These are phyloP conservation scores for Ilex paraguariensis DNA, from an alignment of 305 asterid genomes.

Conservation along the genomic window DNA sequence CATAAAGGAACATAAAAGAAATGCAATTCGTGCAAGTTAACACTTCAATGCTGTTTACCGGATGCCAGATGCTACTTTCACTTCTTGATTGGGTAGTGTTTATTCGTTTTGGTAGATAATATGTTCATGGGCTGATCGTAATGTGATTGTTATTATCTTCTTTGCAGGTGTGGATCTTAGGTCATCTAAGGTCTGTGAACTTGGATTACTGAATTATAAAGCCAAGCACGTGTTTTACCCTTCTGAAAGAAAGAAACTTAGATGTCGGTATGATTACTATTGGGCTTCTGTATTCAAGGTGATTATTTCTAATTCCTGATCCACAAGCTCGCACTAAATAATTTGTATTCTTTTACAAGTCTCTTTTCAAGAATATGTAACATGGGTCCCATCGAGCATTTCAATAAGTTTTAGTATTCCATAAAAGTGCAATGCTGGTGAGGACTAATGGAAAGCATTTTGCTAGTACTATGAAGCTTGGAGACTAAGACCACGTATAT, in stretches of 20 bases:
- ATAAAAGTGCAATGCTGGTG: no score
- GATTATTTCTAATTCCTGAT: slow-evolving; percentile 16
- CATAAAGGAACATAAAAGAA: no score
- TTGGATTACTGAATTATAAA: slow-evolving; percentile 76
- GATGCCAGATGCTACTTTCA: no score
- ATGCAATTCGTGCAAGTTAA: no score
- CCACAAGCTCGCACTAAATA: not conserved
- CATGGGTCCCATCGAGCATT: no score
- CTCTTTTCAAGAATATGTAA: no score
- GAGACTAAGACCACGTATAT: no score
- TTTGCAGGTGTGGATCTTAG: slow-evolving; percentile 88
- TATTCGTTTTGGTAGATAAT: not conserved
- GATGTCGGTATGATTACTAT: slow-evolving; percentile 90
- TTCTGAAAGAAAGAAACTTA: slow-evolving; percentile 58
- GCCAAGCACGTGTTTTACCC: slow-evolving; percentile 84
- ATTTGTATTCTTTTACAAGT: not conserved
- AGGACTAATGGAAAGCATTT: no score
- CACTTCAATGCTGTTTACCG: no score
- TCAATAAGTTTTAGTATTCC: no score
- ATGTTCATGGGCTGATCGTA: no score
- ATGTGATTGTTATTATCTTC: slow-evolving; percentile 10
- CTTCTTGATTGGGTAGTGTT: not conserved
- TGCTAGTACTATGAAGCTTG: no score
- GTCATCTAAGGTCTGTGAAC: slow-evolving; percentile 93
- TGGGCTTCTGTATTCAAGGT: slow-evolving; percentile 98